phyloP scores from a whole-genome alignment of 2,329 filamentous ascomycete genomes.

The Fusarium heterosporum region DNA sequence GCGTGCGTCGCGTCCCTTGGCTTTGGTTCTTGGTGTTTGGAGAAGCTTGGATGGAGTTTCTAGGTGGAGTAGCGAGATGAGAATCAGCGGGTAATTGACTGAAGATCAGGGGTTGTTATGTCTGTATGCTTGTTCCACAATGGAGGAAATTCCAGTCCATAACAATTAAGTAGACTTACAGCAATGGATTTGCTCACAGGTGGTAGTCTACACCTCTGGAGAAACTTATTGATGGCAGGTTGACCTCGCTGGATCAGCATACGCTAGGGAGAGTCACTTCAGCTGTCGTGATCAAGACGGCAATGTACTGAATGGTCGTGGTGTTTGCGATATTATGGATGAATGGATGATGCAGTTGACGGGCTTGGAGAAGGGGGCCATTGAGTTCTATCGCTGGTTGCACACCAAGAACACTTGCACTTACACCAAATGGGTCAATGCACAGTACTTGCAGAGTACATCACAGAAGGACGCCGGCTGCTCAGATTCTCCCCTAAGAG shows the following conservation, averaged over 20 bases:
- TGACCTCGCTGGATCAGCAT: conserved; percentile 1
- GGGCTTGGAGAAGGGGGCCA: conserved; percentile 23
- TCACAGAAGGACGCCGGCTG: background rate
- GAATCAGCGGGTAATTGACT: conserved; percentile 34
- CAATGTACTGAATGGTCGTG: conserved; percentile 3
- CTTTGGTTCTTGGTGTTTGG: conserved; percentile 6
- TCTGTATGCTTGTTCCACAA: conserved; percentile 8
- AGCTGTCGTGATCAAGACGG: background rate
- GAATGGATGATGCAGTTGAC: conserved; percentile 37
- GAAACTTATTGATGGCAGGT: background rate
- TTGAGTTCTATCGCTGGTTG: conserved; percentile 17
- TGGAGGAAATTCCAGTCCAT: background rate
- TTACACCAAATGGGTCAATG: conserved; percentile 32
- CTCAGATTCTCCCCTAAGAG: background rate
- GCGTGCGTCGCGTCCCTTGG: conserved; percentile 20
- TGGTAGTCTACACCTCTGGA: background rate
- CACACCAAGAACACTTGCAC: conserved; percentile 36
- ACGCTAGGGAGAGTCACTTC: background rate
- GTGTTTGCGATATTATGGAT: conserved; percentile 25
- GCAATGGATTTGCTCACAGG: background rate
- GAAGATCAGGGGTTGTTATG: conserved; percentile 23
- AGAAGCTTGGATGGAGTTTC: conserved; percentile 14
- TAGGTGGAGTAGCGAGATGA: conserved; percentile 25
- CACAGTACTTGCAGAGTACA: conserved; percentile 12
- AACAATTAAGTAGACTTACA: conserved; percentile 1